Base-by-base conservation (phyloP, 345 rosid species). In the Pugionium cornutum region DNA sequence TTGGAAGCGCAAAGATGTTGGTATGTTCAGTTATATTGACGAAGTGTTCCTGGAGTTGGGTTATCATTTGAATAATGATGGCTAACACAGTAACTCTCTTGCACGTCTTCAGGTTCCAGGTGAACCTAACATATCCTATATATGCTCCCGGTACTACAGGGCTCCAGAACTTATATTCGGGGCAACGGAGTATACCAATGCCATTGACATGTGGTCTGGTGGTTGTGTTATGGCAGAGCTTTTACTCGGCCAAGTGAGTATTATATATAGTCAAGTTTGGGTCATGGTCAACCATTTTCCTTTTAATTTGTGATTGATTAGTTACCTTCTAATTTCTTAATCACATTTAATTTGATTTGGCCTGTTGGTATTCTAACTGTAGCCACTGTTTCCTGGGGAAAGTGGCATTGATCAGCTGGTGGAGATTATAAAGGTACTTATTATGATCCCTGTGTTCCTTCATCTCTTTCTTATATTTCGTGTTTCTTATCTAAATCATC, bases 101-200 rank as follows among this genome's bases (percentile, higher is more conserved):
- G 28, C 52, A 68, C 42, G 0, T 79, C 62, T 62, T 43, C 74
- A 94, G 99, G 86, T 90, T 36, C 95, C 97, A 61, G 97, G 96
- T 75, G 99, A 94, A 81, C 88, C 99, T 53, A 94, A 94, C 82
- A 85, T 94, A 78, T 82, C 99, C 4, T 94, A 94, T 68, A 94
- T 94, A 58, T 94, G 99, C 81, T 94, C 99, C 6, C 80, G 99
- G 59, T 94, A 94, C 79, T 94, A 91, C 75, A 84, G 99, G 74
- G 97, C 99, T 34, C 99, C 99, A 4, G 99, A 94, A 84, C 96
- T 94, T 69, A 94, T 94, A 80, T 94, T 94, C 36, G 99, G 99
- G 46, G 97, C 96, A 5, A 81, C 96, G n/a, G 91, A 87, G 39
- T 94, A 94, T 77, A 91, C 96, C 44, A 83, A 79, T 81, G 96